A percentile compares a stretch with the other conserved stretches of the same genome.
Conservation (phyloP, 441 rosid species). For the Capsella rubella region DNA sequence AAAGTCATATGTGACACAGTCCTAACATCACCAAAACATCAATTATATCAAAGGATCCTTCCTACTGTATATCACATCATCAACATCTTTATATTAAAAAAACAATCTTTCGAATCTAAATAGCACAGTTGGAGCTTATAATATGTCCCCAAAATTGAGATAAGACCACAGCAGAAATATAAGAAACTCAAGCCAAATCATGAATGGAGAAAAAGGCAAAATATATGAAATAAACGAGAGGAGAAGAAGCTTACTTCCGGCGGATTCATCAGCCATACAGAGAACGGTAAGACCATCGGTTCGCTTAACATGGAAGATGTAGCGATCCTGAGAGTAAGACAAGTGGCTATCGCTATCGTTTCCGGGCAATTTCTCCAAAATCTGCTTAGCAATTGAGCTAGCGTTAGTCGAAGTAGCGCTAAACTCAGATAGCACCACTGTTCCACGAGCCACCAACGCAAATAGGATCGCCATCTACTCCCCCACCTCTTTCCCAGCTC, state of each 20-base stretch:
- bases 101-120: neutral
- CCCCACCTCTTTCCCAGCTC: constrained; percentile 18
- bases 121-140: neutral
- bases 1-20: neutral
- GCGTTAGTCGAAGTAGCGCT: constrained; percentile 85
- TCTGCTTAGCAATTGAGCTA: constrained; percentile 77
- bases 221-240: neutral
- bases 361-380: constrained; percentile 77
- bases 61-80: constrained; percentile 9
- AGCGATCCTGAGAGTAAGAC: constrained; percentile 93
- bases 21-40: constrained; percentile 7
- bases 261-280: constrained; percentile 96
- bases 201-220: neutral
- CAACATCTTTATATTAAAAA: too few species aligned
- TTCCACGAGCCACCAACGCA: constrained; percentile 87
- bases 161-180: neutral
- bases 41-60: too few species aligned
- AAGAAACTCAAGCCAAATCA: neutral
- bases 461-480: constrained; percentile 79
- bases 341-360: constrained; percentile 74
- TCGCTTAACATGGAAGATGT: constrained; percentile 86
- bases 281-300: constrained; percentile 96
- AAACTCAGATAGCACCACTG: constrained; percentile 90
- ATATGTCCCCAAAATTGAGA: neutral
- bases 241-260: constrained; percentile 64